Evolutionary conservation across 805 yeast genomes (phyloP).

Genomic region (Kodamaea lidongshanica): DNA sequence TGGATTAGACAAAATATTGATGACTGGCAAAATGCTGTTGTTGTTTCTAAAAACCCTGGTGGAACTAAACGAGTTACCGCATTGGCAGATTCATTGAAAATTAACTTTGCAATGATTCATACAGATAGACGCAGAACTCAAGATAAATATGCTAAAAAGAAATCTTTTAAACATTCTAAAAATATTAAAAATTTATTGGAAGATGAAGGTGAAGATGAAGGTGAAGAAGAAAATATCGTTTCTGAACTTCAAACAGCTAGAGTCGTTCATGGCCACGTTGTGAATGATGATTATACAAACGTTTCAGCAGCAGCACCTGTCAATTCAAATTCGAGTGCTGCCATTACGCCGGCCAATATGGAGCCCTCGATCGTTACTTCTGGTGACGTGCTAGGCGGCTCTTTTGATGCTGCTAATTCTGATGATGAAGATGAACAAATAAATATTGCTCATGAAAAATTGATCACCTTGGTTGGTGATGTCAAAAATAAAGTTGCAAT

Average conservation of each 20-base stretch:
- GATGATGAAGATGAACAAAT: conserved; percentile 81
- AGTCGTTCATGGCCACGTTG: conserved; percentile 94
- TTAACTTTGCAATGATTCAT: conserved; percentile 97
- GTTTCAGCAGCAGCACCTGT: conserved; percentile 8
- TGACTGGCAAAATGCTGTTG: conserved; percentile 83
- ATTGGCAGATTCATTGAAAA: conserved; percentile 91
- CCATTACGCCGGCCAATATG: conserved; percentile 14
- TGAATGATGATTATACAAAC: conserved; percentile 66
- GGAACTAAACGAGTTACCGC: conserved; percentile 98
- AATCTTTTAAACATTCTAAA: conserved; percentile 36
- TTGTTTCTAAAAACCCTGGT: conserved; percentile 98
- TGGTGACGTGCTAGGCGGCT: conserved; percentile 68
- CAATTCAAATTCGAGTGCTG: too few relatives aligned
- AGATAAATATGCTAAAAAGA: conserved; percentile 43
- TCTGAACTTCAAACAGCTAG: conserved; percentile 91
- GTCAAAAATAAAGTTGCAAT: conserved; percentile 89
- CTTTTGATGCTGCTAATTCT: conserved; percentile 73
- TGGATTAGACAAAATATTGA: conserved; percentile 92
- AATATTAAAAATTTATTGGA: too few relatives aligned
- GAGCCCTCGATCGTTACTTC: conserved; percentile 16
- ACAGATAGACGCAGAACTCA: conserved; percentile 92
- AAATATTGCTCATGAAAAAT: conserved; percentile 62
- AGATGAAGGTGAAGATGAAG: conserved; percentile 53
- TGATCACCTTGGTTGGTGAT: conserved; percentile 94
- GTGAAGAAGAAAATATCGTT: conserved; percentile 62